Percentiles rank a stretch among this genome's conserved stretches.
Conservation (phyloP, 2,329 filamentous ascomycete species). For the Zymoseptoria brevis region DNA sequence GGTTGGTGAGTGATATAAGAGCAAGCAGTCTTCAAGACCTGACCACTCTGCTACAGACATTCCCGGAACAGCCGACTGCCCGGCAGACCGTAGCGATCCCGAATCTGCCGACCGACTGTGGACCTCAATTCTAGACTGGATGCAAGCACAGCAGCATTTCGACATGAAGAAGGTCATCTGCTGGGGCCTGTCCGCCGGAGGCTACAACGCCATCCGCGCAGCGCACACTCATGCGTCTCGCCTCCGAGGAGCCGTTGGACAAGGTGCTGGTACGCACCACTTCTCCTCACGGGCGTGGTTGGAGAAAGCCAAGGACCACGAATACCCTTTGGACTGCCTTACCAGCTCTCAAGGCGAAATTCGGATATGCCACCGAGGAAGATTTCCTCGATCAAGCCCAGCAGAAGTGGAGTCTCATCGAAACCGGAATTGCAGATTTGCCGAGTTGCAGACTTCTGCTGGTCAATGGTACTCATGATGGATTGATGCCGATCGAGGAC, state of each 20-base stretch:
- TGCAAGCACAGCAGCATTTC: constrained; percentile 44
- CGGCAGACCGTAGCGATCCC: constrained; percentile 55
- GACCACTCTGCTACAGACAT: constrained; percentile 40
- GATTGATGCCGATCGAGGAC: constrained; percentile 61
- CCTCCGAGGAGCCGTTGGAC: constrained; percentile 51
- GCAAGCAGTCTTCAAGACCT: not conserved
- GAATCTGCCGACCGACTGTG: constrained; percentile 53
- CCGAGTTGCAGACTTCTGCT: constrained; percentile 52
- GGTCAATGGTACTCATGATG: constrained; percentile 55
- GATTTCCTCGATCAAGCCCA: constrained; percentile 49
- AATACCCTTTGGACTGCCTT: constrained; percentile 41
- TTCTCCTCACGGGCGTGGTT: constrained; percentile 56
- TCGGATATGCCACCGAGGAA: constrained; percentile 51
- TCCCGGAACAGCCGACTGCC: constrained; percentile 60
- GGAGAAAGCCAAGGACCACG: constrained; percentile 54
- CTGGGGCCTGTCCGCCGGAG: constrained; percentile 59
- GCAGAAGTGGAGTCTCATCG: constrained; percentile 55
- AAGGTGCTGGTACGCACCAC: constrained; percentile 56
- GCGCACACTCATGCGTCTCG: constrained; percentile 56
- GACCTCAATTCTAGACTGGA: constrained; percentile 55
- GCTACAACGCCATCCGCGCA: constrained; percentile 58
- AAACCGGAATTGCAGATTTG: constrained; percentile 49
- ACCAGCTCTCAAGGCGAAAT: constrained; percentile 49
- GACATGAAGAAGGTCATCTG: constrained; percentile 51
- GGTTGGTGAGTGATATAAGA: constrained; percentile 40